Percentiles rank a stretch among this genome's conserved stretches.
Evolutionary conservation across 306 rosid genomes (phyloP).

Genomic region (Coriaria nepalensis): DNA sequence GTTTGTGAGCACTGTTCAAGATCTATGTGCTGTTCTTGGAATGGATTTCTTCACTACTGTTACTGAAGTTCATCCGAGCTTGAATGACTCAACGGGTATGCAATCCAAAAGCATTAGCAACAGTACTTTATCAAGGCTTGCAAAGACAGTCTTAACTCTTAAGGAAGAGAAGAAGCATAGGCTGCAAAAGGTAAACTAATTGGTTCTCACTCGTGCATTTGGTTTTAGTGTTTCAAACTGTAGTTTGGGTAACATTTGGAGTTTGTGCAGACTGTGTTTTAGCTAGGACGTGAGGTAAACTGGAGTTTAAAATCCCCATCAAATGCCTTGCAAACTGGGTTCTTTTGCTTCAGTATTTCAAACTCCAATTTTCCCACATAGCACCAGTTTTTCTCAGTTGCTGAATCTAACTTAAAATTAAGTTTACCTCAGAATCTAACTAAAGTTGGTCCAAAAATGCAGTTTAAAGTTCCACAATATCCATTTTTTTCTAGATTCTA

Average conservation of each 20-base stretch:
- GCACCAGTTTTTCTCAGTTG: no score
- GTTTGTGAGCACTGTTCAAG: constrained; percentile 24
- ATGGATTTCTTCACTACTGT: constrained; percentile 92
- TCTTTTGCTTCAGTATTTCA: no score
- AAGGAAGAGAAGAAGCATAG: constrained; percentile 18
- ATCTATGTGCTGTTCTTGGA: constrained; percentile 94
- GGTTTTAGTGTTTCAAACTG: background rate
- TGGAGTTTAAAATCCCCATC: no score
- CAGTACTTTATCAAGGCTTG: constrained; percentile 76
- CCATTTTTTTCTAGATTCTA: background rate
- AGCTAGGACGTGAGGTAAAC: no score
- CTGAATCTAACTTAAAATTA: no score
- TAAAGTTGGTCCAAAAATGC: no score
- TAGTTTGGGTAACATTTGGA: no score
- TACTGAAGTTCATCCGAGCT: constrained; percentile 96
- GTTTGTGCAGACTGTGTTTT: no score
- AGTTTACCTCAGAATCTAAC: background rate
- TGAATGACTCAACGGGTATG: constrained; percentile 74
- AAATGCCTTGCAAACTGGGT: no score
- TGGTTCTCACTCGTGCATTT: background rate
- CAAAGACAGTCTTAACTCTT: constrained; percentile 35
- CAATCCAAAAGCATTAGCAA: constrained; percentile 96
- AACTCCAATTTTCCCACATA: no score
- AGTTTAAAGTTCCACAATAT: no score
- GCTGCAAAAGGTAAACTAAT: constrained; percentile 11